Evolutionary conservation across 1,284 basidiomycete species (phyloP).

Genomic region (Stygiomarasmius scandens): DNA sequence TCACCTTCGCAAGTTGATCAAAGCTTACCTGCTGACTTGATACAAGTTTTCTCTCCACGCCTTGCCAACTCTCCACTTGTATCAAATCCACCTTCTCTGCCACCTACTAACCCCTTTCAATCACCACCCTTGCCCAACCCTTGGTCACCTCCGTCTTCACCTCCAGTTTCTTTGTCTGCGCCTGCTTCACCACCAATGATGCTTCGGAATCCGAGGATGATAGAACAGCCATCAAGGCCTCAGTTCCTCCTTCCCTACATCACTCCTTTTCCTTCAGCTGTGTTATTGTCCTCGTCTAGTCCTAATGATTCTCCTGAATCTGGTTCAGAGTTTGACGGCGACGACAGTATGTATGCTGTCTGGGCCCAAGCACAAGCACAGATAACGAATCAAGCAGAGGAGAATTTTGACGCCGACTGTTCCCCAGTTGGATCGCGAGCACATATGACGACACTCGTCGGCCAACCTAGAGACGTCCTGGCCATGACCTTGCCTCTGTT

Average conservation of each 20-base stretch:
- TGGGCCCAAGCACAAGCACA: neutral
- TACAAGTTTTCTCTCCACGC: neutral
- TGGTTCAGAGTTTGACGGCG: neutral
- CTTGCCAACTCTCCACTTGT: neutral
- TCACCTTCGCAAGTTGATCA: neutral
- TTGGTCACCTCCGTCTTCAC: neutral
- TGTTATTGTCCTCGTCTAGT: neutral
- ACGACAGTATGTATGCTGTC: neutral
- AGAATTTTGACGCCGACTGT: neutral
- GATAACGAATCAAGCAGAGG: neutral
- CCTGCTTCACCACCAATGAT: neutral
- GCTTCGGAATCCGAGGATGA: too few species aligned
- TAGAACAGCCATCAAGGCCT: neutral
- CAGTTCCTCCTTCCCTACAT: neutral
- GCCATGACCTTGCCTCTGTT: neutral
- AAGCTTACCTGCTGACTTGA: neutral
- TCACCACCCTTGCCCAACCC: neutral
- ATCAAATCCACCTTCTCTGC: neutral
- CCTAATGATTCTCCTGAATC: neutral
- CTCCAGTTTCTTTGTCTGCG: neutral
- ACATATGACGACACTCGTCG: neutral
- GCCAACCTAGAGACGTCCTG: neutral
- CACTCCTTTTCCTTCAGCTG: neutral
- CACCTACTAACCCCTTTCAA: neutral
- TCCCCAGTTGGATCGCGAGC: neutral